Evolutionary conservation across 176 grass and related monocot genomes (phyloP).

Genomic region (Oryza officinalis): DNA sequence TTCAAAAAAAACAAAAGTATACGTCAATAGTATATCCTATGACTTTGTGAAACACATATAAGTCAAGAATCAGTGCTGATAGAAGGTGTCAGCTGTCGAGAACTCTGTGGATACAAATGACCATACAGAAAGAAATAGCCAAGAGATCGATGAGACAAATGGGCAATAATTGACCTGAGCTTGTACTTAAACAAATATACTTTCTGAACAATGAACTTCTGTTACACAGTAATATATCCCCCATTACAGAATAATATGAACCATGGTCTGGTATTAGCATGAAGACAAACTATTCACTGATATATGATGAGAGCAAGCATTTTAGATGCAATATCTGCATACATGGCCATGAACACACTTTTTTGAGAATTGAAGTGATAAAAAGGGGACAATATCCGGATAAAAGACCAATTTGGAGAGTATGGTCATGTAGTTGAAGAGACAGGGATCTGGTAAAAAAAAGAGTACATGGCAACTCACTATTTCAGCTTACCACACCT

Average conservation of each 20-base stretch:
- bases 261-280: not conserved
- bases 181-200: conserved; percentile 8
- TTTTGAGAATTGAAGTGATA: not conserved
- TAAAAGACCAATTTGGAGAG: not conserved
- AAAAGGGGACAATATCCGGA: not conserved
- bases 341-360: not conserved
- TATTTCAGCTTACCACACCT: conserved; percentile 33
- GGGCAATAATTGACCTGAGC: not conserved
- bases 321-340: not conserved
- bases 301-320: not conserved
- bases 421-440: not conserved
- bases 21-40: not conserved
- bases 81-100: not conserved
- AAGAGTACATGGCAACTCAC: not conserved
- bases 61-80: not conserved
- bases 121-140: not conserved
- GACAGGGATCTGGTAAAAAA: not conserved
- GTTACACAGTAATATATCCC: conserved; percentile 4
- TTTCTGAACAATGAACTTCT: conserved; percentile 6
- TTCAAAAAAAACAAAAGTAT: too few species aligned
- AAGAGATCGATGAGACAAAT: conserved; percentile 7
- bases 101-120: not conserved
- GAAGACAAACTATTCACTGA: not conserved
- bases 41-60: not conserved
- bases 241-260: not conserved